A percentile compares a stretch with the other conserved stretches of the same genome.
Evolutionary conservation across 768 basidiomycete genomes (phyloP).

Genomic region (Obba rivulosa): DNA sequence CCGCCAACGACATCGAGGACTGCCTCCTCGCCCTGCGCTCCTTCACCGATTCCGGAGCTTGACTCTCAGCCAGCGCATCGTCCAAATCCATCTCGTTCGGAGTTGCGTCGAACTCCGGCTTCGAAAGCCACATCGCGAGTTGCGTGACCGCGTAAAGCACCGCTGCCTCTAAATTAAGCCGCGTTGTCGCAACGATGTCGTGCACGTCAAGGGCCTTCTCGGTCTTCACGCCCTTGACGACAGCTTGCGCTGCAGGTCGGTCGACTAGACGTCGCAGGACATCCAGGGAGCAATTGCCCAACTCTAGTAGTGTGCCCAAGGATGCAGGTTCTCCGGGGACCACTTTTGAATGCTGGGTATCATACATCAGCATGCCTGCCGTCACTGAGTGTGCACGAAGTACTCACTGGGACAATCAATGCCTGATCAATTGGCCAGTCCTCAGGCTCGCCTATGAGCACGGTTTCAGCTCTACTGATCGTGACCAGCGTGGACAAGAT

Average conservation of each 20-base stretch:
- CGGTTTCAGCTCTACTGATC: constrained; percentile 63
- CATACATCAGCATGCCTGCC: constrained; percentile 3
- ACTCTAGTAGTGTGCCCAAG: constrained; percentile 80
- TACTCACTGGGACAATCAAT: constrained; percentile 66
- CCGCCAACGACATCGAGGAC: constrained; percentile 50
- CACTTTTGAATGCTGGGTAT: constrained; percentile 73
- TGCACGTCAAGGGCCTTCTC: constrained; percentile 47
- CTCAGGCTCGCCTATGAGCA: constrained; percentile 57
- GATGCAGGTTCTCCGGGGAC: constrained; percentile 80
- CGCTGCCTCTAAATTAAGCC: constrained; percentile 61
- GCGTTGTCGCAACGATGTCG: constrained; percentile 50
- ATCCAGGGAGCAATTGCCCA: constrained; percentile 74
- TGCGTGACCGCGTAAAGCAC: constrained; percentile 72
- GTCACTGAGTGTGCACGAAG: neutral
- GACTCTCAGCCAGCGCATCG: constrained; percentile 18
- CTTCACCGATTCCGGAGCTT: constrained; percentile 15
- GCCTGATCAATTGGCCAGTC: constrained; percentile 71
- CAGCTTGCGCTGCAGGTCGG: constrained; percentile 52
- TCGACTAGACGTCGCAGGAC: constrained; percentile 62
- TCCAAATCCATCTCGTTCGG: constrained; percentile 42
- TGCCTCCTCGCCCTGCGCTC: constrained; percentile 38
- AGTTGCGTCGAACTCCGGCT: constrained; percentile 56
- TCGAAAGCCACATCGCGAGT: constrained; percentile 72
- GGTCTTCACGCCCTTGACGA: constrained; percentile 33
- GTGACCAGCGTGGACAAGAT: constrained; percentile 65